A percentile compares a stretch with the other conserved stretches of the same genome.
Conservation (phyloP, 2,329 filamentous ascomycete species). For the Diplodia intermedia region DNA sequence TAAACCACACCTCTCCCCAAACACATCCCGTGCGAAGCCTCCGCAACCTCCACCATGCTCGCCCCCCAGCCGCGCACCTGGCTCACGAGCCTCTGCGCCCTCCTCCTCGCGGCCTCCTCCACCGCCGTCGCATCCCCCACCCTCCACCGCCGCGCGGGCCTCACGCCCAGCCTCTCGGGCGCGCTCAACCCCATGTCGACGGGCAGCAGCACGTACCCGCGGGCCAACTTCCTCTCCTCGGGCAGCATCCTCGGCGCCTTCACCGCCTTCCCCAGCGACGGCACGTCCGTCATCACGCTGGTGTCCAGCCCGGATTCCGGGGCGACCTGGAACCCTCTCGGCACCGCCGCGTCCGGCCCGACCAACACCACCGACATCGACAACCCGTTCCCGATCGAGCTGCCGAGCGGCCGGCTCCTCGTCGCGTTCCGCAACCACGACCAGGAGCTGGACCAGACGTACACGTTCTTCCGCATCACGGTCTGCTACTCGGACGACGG, state of each 20-base stretch:
- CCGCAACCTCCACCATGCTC: neutral
- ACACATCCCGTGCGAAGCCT: neutral
- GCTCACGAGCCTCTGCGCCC: constrained; percentile 7
- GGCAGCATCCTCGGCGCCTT: constrained; percentile 43
- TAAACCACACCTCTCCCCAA: neutral
- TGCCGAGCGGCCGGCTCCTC: constrained; percentile 44
- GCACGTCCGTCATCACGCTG: constrained; percentile 38
- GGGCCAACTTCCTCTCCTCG: constrained; percentile 43
- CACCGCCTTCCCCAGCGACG: constrained; percentile 36
- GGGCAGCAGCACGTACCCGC: constrained; percentile 42
- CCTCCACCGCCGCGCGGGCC: constrained; percentile 10
- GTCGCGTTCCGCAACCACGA: constrained; percentile 48
- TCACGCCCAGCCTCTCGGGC: constrained; percentile 35
- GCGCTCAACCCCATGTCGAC: constrained; percentile 36
- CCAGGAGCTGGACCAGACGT: constrained; percentile 33
- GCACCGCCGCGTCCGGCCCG: constrained; percentile 36
- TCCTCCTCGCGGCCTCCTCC: neutral
- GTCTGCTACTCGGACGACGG: constrained; percentile 53
- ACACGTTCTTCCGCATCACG: constrained; percentile 51
- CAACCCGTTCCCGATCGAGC: constrained; percentile 45
- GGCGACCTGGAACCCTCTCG: constrained; percentile 35
- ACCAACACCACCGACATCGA: constrained; percentile 41
- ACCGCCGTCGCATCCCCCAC: neutral
- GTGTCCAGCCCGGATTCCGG: constrained; percentile 36
- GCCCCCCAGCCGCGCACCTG: neutral